Evolutionary conservation across 2,329 filamentous ascomycete species (phyloP), one percentile per base, ranked within the genome.

Genomic region (Alternaria dauci): DNA sequence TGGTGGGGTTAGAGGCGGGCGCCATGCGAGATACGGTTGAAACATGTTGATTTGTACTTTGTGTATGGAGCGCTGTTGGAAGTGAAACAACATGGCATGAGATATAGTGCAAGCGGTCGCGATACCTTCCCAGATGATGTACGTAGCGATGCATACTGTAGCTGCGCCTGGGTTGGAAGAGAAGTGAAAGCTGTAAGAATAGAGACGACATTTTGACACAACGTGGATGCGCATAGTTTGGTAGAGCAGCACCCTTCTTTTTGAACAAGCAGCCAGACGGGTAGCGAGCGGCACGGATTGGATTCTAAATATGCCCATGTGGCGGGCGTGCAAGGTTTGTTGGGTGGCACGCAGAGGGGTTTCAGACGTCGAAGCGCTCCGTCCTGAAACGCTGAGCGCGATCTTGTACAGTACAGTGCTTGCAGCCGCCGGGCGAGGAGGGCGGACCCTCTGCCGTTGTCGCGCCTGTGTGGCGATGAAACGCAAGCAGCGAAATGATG

Each of bases 371-470:
- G 50, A 53, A 61, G 65, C 69, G 63, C 48, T 66, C 62, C 41
- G 38, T 43, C 41, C 67, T 77, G 74, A 77, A 77, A 77, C 74
- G 64, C 66, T 69, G 55, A 59, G 34, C n/a, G 55, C 58, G 52
- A 52, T 52, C 30, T 32, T 46, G 41, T 51, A 56, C n/a, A n/a
- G n/a, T n/a, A n/a, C n/a, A n/a, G n/a, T n/a, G n/a, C 39, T 51
- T 43, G 52, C 63, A 67, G 59, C 55, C 63, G 68, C 66, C 58
- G 58, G 39, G 38, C 56, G 56, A 39, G 38, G 46, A 54, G 41
- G 39, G 46, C 58, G 55, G 59, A 32, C 54, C 32, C 47, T 41
- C n/a, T 50, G 32, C 41, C 50, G 68, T 59, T 59, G 62, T 66
- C 56, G 65, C 65, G 63, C 56, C 54, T 65, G 36, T 51, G 32